Conservation (phyloP, 495 filamentous ascomycete genomes). For the Emericellopsis terricola region DNA sequence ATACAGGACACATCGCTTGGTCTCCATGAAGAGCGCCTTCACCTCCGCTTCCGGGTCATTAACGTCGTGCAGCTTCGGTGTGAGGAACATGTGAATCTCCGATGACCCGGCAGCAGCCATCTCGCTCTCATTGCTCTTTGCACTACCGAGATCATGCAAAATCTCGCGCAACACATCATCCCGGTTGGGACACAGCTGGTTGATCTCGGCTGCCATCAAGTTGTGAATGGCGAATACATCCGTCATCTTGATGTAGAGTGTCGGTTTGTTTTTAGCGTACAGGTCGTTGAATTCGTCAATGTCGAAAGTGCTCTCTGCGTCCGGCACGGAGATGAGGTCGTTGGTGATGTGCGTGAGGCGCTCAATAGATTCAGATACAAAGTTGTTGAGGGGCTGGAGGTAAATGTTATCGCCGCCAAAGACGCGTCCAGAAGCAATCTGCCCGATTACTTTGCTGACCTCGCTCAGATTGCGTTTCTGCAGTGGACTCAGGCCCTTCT, state of each 20-base stretch:
- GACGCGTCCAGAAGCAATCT: constrained; percentile 65
- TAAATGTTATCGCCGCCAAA: constrained; percentile 94
- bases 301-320: constrained; percentile 81
- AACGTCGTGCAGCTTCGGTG: constrained; percentile 75
- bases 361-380: constrained; percentile 71
- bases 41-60: constrained; percentile 87
- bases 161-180: constrained; percentile 88
- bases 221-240: constrained; percentile 95
- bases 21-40: constrained; percentile 91
- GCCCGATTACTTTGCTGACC: constrained; percentile 77
- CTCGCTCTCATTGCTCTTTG: constrained; percentile 87
- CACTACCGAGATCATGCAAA: constrained; percentile 80
- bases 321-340: constrained; percentile 62
- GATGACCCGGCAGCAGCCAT: constrained; percentile 71
- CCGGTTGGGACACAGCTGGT: constrained; percentile 52
- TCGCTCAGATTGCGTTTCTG: constrained; percentile 87
- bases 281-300: constrained; percentile 98
- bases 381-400: constrained; percentile 82
- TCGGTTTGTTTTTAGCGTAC: constrained; percentile 87
- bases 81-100: constrained; percentile 83
- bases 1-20: constrained; percentile 91
- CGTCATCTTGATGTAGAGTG: constrained; percentile 93
- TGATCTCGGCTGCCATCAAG: constrained; percentile 61
- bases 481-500: constrained; percentile 69
- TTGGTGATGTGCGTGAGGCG: constrained; percentile 56